A percentile compares a stretch with the other conserved stretches of the same genome.
These are phyloP conservation scores for Aspergillus sp. DNA, from an alignment of 2,329 filamentous ascomycete genomes.

Conservation along the genomic window DNA sequence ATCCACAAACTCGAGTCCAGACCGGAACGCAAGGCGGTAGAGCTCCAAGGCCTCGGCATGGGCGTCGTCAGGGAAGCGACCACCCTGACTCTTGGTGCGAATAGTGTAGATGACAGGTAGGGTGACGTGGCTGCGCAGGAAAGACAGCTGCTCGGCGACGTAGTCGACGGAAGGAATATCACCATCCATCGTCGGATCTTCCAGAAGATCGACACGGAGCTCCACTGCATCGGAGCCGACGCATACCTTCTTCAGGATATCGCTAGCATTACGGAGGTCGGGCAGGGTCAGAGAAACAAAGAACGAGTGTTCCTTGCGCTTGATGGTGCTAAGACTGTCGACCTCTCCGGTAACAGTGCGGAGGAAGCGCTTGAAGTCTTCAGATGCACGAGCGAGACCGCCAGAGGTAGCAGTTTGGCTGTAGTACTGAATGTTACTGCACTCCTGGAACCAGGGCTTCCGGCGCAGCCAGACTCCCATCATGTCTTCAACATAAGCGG, in stretches of 20 bases:
- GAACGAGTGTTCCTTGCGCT: constrained; percentile 73
- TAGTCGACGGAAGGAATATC: constrained; percentile 70
- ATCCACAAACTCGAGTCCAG: constrained; percentile 91
- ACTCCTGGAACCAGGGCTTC: constrained; percentile 86
- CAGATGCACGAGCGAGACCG: constrained; percentile 56
- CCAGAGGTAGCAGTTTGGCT: constrained; percentile 65
- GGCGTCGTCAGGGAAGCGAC: constrained; percentile 78
- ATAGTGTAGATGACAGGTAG: constrained; percentile 92
- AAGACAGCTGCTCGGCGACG: constrained; percentile 76
- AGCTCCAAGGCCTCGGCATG: constrained; percentile 71
- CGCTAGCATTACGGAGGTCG: constrained; percentile 64
- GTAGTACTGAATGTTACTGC: constrained; percentile 93
- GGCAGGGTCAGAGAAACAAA: constrained; percentile 90
- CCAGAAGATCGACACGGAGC: constrained; percentile 84
- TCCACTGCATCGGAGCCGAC: constrained; percentile 93
- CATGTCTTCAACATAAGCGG: constrained; percentile 91
- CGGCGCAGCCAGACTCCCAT: constrained; percentile 85
- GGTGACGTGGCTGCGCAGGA: constrained; percentile 70
- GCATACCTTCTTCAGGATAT: constrained; percentile 69
- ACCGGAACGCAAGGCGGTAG: constrained; percentile 75
- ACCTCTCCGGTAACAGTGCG: constrained; percentile 65
- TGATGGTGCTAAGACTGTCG: constrained; percentile 58
- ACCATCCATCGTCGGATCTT: constrained; percentile 63
- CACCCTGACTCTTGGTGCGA: constrained; percentile 81
- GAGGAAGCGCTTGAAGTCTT: constrained; percentile 75